Base-by-base conservation (phyloP, 2,329 filamentous ascomycete species). In the Purpureocillium takamizusanense region DNA sequence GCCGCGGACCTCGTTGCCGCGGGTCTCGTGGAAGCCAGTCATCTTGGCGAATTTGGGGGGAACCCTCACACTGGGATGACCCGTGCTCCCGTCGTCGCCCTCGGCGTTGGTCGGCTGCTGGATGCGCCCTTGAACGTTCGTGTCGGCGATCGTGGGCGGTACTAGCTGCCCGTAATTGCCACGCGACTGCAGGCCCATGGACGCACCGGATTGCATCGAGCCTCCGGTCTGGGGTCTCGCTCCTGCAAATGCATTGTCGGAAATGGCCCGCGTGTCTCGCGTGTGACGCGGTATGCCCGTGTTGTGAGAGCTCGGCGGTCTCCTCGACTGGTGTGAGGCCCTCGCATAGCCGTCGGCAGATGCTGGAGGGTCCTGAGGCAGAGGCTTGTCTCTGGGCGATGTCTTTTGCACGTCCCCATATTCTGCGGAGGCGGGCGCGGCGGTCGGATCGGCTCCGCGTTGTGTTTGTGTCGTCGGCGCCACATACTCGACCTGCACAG, bases 401-500 rank as follows among this genome's bases (percentile, higher is more conserved):
- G 62, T 56, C 35, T 48, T 42, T 30, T 48, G 51, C 38, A 53
- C 47, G n/a, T 31, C 36, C 13, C 47, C 46, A 6, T 44, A 74
- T 67, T 36, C 73, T 69, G 53, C 69, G 65, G 40, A 72, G 55
- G 47, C 61, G 28, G 46, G 37, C 10, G 54, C 42, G 31, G 49
- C 37, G 7, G 46, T 42, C 3, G 46, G 46, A 10, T 62, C 54
- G 46, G 59, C 44, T 54, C 84, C 87, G 46, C 90, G 78, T 45
- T 82, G 75, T 1, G 90, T 95, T 54, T 90, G 81, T 6, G 87
- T 94, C 18, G 82, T 81, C 17, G 92, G 92, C 15, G 89, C 85
- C 40, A 97, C 92, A 60, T 98, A 98, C 66, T 98, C 92, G 44
- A 98, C 86, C 63, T 98, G 92, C 1, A 98, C 87, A 0, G 92